These are phyloP conservation scores for Saksenaea oblongispora DNA, from an alignment of 371 early-diverging fungal species.

Conservation along the genomic window DNA sequence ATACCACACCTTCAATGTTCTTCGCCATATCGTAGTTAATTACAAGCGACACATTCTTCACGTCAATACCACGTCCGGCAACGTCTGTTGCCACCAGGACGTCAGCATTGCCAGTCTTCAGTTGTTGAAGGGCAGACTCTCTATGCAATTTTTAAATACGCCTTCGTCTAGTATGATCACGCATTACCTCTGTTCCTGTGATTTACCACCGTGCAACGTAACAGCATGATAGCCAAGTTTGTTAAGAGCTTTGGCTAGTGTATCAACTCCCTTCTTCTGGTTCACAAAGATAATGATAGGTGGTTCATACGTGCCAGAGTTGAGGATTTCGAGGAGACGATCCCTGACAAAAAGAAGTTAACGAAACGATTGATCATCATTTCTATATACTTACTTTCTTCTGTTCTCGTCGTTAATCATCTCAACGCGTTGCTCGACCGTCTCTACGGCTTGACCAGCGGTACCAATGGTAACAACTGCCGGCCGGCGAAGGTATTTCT, in stretches of 20 bases:
- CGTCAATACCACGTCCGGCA: slow-evolving; percentile 98
- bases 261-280: slow-evolving; percentile 87
- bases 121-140: slow-evolving; percentile 70
- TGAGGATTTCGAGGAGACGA: slow-evolving; percentile 77
- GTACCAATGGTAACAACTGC: slow-evolving; percentile 97
- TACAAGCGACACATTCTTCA: slow-evolving; percentile 95
- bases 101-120: slow-evolving; percentile 77
- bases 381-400: slow-evolving; percentile 67
- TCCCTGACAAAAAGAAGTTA: slow-evolving; percentile 40
- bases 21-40: slow-evolving; percentile 99
- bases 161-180: not conserved
- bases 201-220: slow-evolving; percentile 93
- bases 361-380: not conserved
- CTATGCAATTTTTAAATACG: slow-evolving; percentile 15
- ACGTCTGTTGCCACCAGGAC: slow-evolving; percentile 96
- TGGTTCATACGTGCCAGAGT: slow-evolving; percentile 64
- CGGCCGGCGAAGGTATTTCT: slow-evolving; percentile 88
- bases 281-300: slow-evolving; percentile 98
- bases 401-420: slow-evolving; percentile 83
- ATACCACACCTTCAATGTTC: slow-evolving; percentile 78
- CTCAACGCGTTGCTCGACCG: slow-evolving; percentile 94
- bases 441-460: slow-evolving; percentile 95
- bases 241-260: slow-evolving; percentile 70
- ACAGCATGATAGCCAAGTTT: slow-evolving; percentile 73
- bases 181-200: slow-evolving; percentile 86